Percentiles rank a stretch among this genome's conserved stretches.
Conservation (phyloP, 1,284 basidiomycete genomes). For the Moniliella sp. region DNA sequence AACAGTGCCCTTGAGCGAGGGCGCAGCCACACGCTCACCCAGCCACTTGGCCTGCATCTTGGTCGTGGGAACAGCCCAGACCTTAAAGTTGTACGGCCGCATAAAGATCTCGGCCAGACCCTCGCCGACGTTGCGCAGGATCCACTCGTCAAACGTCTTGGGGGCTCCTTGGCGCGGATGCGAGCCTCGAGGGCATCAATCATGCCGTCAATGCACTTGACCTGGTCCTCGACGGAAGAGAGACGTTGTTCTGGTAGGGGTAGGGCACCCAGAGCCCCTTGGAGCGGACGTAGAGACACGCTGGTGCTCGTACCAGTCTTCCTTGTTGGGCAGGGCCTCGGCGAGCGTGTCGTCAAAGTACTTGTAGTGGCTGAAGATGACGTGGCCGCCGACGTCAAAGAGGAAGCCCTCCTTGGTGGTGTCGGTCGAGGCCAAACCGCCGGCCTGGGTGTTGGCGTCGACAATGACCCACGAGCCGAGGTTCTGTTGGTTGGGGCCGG, state of each 20-base stretch:
- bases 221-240: constrained; percentile 38
- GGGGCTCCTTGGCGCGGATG: constrained; percentile 30
- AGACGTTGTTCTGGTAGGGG: constrained; percentile 39
- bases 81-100: constrained; percentile 42
- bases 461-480: constrained; percentile 36
- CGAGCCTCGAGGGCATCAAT: constrained; percentile 36
- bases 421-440: constrained; percentile 40
- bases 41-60: constrained; percentile 43
- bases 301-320: constrained; percentile 40
- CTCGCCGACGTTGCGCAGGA: constrained; percentile 38
- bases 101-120: constrained; percentile 41
- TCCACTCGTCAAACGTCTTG: constrained; percentile 39
- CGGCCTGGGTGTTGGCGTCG: constrained; percentile 36
- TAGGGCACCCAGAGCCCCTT: constrained; percentile 39
- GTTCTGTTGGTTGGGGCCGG: constrained; percentile 21
- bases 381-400: constrained; percentile 41
- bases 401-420: constrained; percentile 39
- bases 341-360: constrained; percentile 40
- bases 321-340: constrained; percentile 36
- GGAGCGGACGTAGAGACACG: constrained; percentile 40
- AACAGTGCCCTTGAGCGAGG: constrained; percentile 38
- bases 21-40: constrained; percentile 41
- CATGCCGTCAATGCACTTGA: constrained; percentile 39
- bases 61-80: constrained; percentile 40
- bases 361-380: constrained; percentile 41